Evolutionary conservation across 2,329 filamentous ascomycete species (phyloP), one percentile per base, ranked within the genome.

Genomic region (Ophiostoma sp.): DNA sequence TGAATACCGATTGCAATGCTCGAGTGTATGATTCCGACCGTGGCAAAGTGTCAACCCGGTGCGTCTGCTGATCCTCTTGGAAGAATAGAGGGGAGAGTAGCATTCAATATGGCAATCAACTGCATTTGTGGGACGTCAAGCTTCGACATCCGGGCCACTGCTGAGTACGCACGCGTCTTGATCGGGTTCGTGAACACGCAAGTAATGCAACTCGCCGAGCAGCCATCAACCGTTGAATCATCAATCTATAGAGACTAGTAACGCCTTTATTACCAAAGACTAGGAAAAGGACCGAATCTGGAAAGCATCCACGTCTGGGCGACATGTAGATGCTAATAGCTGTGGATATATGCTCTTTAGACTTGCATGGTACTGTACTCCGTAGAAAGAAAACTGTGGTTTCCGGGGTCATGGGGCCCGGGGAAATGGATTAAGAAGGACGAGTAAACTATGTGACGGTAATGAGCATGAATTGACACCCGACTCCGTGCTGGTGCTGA

Each of bases 1-100:
- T 15, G 10, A 41, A 41, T 15, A 15, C 39, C 39, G 10, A 15
- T 41, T 15, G 8, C 8, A 57, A 27, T 17, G 23, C 3, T 27
- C 8, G 23, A 57, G 52, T 13, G 52, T 4, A 27, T 57, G 23
- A 13, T 11, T 57, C n/a, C 23, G 52, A 57, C 15, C 17, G 60
- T 64, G 60, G 60, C 60, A 64, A 64, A 64, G 60, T 8, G 27
- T 15, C 20, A n/a, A 33, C 15, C 17, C 62, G 39, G 33, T 1
- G 35, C 35, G 62, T 65, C 62, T 65, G 62, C 62, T 39, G 62
- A 65, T 65, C 35, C 7, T 39, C 13, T 65, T 39, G 62, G 60
- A 64, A 36, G 60, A 64, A 36, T 39, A 36, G 31, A 65, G 62
- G 33, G 33, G 62, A 65, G 62, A 64, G 62, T 65, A 39, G 62